A percentile compares a stretch with the other conserved stretches of the same genome.
phyloP scores from a whole-genome alignment of 306 rosid genomes.

The Quercus glauca region DNA sequence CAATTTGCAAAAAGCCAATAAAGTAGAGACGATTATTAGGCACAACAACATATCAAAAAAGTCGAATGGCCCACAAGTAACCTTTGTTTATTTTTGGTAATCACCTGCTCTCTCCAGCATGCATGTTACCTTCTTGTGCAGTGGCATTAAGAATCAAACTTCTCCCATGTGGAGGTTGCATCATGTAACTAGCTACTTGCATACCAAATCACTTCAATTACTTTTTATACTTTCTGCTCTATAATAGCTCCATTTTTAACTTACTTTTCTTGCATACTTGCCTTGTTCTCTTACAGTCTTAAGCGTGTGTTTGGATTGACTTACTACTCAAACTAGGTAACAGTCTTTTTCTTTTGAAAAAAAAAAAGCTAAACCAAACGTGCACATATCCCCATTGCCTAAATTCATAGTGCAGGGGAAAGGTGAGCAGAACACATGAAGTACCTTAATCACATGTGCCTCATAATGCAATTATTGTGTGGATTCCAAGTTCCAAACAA shows the following conservation, averaged over 20 bases:
- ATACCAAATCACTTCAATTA: neutral
- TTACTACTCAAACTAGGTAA: no score
- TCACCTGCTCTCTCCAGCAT: neutral
- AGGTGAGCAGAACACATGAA: neutral
- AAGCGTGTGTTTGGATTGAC: no score
- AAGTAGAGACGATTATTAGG: neutral
- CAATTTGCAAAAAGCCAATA: neutral
- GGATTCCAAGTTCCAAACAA: neutral
- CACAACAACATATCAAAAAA: neutral
- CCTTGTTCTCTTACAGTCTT: neutral
- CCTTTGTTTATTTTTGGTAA: neutral
- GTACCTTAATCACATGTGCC: neutral
- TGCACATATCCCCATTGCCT: neutral
- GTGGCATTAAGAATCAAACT: neutral
- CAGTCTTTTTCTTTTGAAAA: no score
- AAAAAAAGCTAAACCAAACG: no score
- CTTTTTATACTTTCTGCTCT: neutral
- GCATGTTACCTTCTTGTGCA: neutral
- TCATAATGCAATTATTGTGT: neutral
- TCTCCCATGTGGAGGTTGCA: conserved; percentile 9
- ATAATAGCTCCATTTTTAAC: neutral
- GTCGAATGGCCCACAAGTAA: conserved; percentile 5
- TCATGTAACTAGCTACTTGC: neutral
- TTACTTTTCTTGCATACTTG: neutral
- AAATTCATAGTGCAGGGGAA: neutral